Base-by-base conservation (phyloP, 441 rosid species). In the Macaranga tanarius region DNA sequence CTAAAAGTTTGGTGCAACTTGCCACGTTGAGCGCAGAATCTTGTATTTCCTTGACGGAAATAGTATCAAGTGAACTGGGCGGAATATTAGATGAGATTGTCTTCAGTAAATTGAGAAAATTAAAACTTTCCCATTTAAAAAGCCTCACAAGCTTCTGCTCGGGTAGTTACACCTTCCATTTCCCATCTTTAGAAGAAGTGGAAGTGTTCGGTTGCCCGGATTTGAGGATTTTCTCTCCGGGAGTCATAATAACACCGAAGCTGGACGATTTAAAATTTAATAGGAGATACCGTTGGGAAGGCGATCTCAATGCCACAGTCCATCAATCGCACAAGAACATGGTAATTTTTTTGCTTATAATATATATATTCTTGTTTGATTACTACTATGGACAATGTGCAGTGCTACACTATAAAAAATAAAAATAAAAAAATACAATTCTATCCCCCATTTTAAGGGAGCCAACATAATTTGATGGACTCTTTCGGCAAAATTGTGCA, bases 111-210 rank as follows among this genome's bases (percentile, higher is more conserved):
- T 34, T 34, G 38, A 34, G 7, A 34, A 34, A 34, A 34, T 3
- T 34, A 34, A 0, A 34, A 34, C 38, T 34, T 4, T 0, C 0
- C 6, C 6, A 4, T 34, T 5, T 34, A 34, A 5, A 34, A 34
- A 34, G 38, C 38, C 38, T 34, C 7, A 34, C 6, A 34, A 34
- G 38, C 38, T 34, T 34, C 38, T 34, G 38, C 25, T 20, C 3
- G 10, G 58, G 25, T 6, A 54, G 25, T 65, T 44, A 22, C 19
- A n/a, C 1, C 17, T 23, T 75, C 38, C 26, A 4, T 9, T 75
- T 75, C 40, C 73, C 78, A 17, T 25, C 54, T 15, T 69, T 75
- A 62, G 64, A 61, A 51, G 10, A 63, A n/a, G 55, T 64, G 23
- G 52, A 12, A 3, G 68, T 73, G n/a, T 26, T 6, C 13, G 2